Base-by-base conservation (phyloP, 2,329 filamentous ascomycete species). In the Sphaerulina vaccinii region DNA sequence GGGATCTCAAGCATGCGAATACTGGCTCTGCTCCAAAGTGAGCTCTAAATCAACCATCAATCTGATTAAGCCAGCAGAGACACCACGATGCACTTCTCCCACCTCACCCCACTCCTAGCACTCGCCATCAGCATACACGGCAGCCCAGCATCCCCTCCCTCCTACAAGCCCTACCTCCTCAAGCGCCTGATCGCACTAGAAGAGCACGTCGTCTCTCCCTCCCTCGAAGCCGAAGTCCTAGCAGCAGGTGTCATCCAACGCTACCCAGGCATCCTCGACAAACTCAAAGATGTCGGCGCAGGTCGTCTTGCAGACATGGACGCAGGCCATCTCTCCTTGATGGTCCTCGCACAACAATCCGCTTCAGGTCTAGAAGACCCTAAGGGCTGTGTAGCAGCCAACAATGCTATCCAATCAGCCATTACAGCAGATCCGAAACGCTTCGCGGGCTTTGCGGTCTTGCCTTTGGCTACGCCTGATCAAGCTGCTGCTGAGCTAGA, bases 401-500 rank as follows among this genome's bases (percentile, higher is more conserved):
- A 66, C 55, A 57, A 64, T 42, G 37, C 59, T 23, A 57, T 66
- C 22, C 57, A 57, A 8, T 24, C 23, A 11, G 55, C 61, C 6
- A 54, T 58, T 36, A 46, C 43, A 1, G 32, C 43, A 8, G 32
- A 59, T 23, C 52, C 59, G n/a, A 49, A 48, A 1, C 59, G 63
- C 5, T 54, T 61, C 45, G 60, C 52, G 11, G 63, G 52, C 22
- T 65, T 64, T 36, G 64, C 63, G 1, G 52, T 57, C 22, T 55
- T 67, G 6, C 60, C 62, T 10, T 65, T 67, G 62, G 36, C 38
- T 13, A 49, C 64, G 5, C 63, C 64, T 9, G 11, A 39, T n/a
- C 58, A 48, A 2, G 62, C 59, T 13, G 64, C 58, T 7, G 36
- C 38, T 5, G 64, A 67, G 32, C 56, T 66, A 2, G 39, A 48